Conservation (phyloP, 495 filamentous ascomycete species). For the Penicillium nucicola region DNA sequence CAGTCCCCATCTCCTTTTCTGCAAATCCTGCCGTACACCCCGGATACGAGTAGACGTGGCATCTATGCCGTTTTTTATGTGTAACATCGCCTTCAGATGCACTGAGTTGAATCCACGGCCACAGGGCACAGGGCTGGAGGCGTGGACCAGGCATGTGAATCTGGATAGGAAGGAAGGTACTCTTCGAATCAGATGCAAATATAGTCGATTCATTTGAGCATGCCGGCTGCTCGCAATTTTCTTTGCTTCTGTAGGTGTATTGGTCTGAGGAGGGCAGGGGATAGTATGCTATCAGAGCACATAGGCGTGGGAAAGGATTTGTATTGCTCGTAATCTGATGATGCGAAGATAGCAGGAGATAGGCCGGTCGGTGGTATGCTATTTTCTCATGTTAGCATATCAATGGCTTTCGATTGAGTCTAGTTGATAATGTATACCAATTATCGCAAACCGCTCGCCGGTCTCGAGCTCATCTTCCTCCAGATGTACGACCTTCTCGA, state of each 20-base stretch:
- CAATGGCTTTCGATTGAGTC: not conserved
- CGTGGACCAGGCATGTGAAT: slow-evolving; percentile 51
- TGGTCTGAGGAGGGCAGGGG: slow-evolving; percentile 31
- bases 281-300: slow-evolving; percentile 58
- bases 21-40: slow-evolving; percentile 50
- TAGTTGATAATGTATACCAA: slow-evolving; percentile 26
- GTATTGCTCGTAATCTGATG: slow-evolving; percentile 37
- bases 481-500: slow-evolving; percentile 47
- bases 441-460: slow-evolving; percentile 45
- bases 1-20: slow-evolving; percentile 34
- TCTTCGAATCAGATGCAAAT: slow-evolving; percentile 29
- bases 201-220: slow-evolving; percentile 30
- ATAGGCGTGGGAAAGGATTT: slow-evolving; percentile 41
- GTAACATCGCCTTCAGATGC: slow-evolving; percentile 20
- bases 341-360: slow-evolving; percentile 50
- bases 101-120: slow-evolving; percentile 23
- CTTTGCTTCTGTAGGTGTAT: not conserved
- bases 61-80: slow-evolving; percentile 44
- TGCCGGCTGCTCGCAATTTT: slow-evolving; percentile 17
- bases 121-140: slow-evolving; percentile 29
- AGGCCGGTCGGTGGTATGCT: slow-evolving; percentile 60
- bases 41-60: slow-evolving; percentile 44
- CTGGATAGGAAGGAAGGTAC: slow-evolving; percentile 48
- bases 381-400: no score
- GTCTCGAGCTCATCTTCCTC: slow-evolving; percentile 40